Conservation (phyloP, 768 basidiomycete genomes). For the Hygrocybe coccinea region DNA sequence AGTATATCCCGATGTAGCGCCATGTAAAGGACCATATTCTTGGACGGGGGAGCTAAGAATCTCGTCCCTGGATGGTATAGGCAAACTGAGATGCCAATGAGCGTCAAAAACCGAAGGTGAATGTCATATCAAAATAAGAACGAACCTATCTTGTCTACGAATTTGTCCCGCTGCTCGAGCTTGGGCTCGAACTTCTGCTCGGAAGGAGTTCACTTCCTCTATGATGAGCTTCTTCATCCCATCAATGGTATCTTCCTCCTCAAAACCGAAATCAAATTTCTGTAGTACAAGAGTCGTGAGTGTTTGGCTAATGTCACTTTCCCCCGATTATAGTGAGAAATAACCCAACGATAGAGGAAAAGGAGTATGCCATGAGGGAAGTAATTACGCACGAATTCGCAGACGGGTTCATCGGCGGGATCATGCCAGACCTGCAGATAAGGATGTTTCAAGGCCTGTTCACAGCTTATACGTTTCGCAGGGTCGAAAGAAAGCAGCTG, state of each 20-base stretch:
- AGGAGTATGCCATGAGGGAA: background rate
- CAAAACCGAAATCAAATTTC: conserved; percentile 96
- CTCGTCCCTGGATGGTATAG: conserved; percentile 77
- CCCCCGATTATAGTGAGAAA: too few relatives aligned
- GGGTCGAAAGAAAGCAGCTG: conserved; percentile 96
- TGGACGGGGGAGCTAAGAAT: conserved; percentile 72
- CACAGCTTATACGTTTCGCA: conserved; percentile 91
- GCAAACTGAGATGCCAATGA: conserved; percentile 45
- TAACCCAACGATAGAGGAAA: too few relatives aligned
- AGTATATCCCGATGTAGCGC: conserved; percentile 68
- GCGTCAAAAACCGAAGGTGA: conserved; percentile 1
- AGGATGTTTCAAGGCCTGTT: conserved; percentile 91
- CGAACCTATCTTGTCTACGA: conserved; percentile 71
- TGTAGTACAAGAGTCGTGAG: conserved; percentile 24
- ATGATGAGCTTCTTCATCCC: conserved; percentile 97
- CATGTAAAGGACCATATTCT: conserved; percentile 56
- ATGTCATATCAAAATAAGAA: conserved; percentile 4
- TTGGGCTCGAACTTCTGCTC: conserved; percentile 84
- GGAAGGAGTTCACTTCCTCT: conserved; percentile 85
- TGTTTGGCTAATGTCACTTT: too few relatives aligned
- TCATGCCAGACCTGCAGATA: conserved; percentile 98
- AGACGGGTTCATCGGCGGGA: conserved; percentile 87
- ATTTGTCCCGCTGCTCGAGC: conserved; percentile 67
- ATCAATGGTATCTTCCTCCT: conserved; percentile 93
- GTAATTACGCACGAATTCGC: conserved; percentile 54